phyloP scores from a whole-genome alignment of 306 rosid genomes.

The Fragaria vesca region DNA sequence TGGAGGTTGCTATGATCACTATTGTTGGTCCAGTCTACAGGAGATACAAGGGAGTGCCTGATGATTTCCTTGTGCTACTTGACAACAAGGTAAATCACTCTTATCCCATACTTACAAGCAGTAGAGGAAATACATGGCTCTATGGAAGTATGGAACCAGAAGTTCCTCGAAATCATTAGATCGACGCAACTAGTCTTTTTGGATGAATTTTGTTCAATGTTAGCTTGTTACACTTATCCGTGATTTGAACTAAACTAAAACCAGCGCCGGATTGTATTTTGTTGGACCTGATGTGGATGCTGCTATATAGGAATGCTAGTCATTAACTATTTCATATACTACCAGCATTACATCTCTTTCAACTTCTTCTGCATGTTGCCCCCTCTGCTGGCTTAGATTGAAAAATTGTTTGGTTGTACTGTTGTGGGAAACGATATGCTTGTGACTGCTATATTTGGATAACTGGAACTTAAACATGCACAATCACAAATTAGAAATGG shows the following conservation, averaged over 20 bases:
- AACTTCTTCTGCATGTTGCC: not conserved
- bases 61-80: constrained; percentile 55
- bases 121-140: not conserved
- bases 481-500: not conserved
- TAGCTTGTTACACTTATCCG: too few relatives aligned
- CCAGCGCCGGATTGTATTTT: not conserved
- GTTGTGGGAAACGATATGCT: not conserved
- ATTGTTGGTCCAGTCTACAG: constrained; percentile 57
- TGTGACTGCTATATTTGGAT: not conserved
- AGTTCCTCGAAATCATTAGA: not conserved
- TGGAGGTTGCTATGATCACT: constrained; percentile 48
- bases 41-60: constrained; percentile 50
- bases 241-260: too few relatives aligned
- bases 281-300: not conserved
- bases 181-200: not conserved
- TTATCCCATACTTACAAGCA: not conserved
- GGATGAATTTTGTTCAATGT: not conserved
- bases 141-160: not conserved
- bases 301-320: not conserved
- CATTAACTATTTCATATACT: not conserved
- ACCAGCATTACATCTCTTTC: not conserved
- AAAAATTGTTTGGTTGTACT: too few relatives aligned
- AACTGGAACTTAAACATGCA: not conserved
- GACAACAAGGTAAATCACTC: constrained; percentile 52
- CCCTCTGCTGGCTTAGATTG: not conserved